Conservation (phyloP, 179 eudicot species). For the Sideroxylon spinosum region DNA sequence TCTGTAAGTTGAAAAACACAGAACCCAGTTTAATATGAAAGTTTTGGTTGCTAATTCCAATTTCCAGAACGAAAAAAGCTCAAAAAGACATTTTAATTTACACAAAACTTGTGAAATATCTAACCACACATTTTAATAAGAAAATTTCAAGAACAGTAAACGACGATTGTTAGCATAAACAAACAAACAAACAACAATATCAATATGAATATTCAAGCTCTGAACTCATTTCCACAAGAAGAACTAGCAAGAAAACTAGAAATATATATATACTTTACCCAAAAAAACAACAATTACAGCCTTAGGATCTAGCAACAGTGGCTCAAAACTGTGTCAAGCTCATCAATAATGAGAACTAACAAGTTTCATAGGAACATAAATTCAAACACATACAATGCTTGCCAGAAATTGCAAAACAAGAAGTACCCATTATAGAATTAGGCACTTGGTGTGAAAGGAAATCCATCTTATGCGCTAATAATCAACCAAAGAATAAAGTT, state of each 20-base stretch:
- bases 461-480: conserved; percentile 3
- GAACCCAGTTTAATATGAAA: background rate
- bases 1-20: conserved; percentile 10
- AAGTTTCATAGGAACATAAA: background rate
- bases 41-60: background rate
- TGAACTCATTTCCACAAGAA: background rate
- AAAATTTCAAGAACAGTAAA: background rate
- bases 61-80: background rate
- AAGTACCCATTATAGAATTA: conserved; percentile 8
- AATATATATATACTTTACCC: background rate
- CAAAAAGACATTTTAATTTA: background rate
- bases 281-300: background rate
- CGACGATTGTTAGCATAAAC: conserved; percentile 2
- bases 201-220: background rate
- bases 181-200: background rate
- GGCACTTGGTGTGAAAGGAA: conserved; percentile 1
- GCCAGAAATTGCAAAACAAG: background rate
- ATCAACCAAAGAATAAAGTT: conserved; percentile 1
- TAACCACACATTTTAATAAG: background rate
- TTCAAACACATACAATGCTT: background rate
- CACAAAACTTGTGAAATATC: background rate
- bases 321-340: background rate
- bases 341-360: too few relatives aligned
- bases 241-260: background rate
- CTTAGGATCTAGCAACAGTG: background rate